Base-by-base conservation (phyloP, 1,284 basidiomycete species). In the Rhodotorula sp. region DNA sequence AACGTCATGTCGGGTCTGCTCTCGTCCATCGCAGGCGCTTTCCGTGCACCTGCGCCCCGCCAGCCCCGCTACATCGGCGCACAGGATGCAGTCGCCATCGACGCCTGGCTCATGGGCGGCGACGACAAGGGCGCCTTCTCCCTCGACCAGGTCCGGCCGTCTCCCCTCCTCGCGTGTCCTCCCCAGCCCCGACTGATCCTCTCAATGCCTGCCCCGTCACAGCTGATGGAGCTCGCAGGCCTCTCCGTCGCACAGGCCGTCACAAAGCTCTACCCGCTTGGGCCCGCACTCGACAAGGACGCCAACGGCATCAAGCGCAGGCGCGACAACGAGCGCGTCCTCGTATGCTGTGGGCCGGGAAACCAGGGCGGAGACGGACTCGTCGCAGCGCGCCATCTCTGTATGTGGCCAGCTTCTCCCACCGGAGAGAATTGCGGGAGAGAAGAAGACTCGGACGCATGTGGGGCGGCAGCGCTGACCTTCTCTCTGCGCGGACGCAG, bases 221-320 rank as follows among this genome's bases (percentile, higher is more conserved):
- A 97, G 91, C 84, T 99, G 39, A 99, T 99, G 95, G 96, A 99
- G 80, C 87, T 99, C 5, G 97, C 97, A n/a, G 97, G 97, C 0
- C 84, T 98, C 25, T 90, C 96, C 0, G 97, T 96, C 79, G 97
- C 97, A 0, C 92, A 96, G 81, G 88, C 91, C 0, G 84, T 98
- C 1, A 89, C 89, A 25, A 89, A 85, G 29, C 88, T 89, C 3
- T 98, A 92, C 80, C 85, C 85, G 36, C 75, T 76, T 69, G 75
- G 75, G 3, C 73, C 75, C 1, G 19, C 27, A 0, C 57, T 72
- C 21, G 73, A 70, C 15, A 58, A 59, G 32, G 75, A 76, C 57
- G 69, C 56, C 48, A 74, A 76, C 55, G 75, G 75, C 17, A 46
- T 72, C 61, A 74, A 74, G 60, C 75, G 71, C 59, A 72, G 73